These are phyloP conservation scores for Marasmius tenuissimus DNA, from an alignment of 1,284 basidiomycete genomes.

Conservation along the genomic window DNA sequence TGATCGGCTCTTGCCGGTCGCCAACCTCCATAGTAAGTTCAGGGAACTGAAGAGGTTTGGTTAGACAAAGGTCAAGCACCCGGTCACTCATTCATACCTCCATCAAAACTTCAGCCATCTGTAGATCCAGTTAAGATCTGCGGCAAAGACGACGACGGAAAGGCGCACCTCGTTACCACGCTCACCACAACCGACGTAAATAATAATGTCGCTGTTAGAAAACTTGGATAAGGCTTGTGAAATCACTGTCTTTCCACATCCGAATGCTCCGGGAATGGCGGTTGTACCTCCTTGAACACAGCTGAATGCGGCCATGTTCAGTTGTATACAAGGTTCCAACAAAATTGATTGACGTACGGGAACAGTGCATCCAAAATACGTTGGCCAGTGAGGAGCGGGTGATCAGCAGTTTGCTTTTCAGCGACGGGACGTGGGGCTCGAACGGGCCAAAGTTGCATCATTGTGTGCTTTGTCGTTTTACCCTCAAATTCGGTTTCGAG, in stretches of 20 bases:
- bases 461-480: slow-evolving; percentile 89
- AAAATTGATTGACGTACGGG: slow-evolving; percentile 58
- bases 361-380: slow-evolving; percentile 97
- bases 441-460: slow-evolving; percentile 99
- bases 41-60: slow-evolving; percentile 72
- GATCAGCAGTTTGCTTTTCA: slow-evolving; percentile 93
- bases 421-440: slow-evolving; percentile 94
- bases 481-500: slow-evolving; percentile 98
- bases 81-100: slow-evolving; percentile 52
- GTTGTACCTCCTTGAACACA: slow-evolving; percentile 99
- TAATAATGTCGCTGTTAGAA: slow-evolving; percentile 99
- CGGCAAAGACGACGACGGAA: neutral
- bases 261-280: slow-evolving; percentile 98
- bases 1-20: slow-evolving; percentile 97
- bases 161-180: slow-evolving; percentile 80
- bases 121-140: neutral
- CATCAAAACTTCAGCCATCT: slow-evolving; percentile 99
- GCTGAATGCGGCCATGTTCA: slow-evolving; percentile 33
- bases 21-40: slow-evolving; percentile 89
- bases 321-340: neutral
- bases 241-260: slow-evolving; percentile 97
- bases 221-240: slow-evolving; percentile 98
- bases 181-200: slow-evolving; percentile 98
- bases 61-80: slow-evolving; percentile 5
- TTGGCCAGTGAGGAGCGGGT: slow-evolving; percentile 94